These are phyloP conservation scores for Chaetomium cochliodes DNA, from an alignment of 495 filamentous ascomycete genomes.

Conservation along the genomic window DNA sequence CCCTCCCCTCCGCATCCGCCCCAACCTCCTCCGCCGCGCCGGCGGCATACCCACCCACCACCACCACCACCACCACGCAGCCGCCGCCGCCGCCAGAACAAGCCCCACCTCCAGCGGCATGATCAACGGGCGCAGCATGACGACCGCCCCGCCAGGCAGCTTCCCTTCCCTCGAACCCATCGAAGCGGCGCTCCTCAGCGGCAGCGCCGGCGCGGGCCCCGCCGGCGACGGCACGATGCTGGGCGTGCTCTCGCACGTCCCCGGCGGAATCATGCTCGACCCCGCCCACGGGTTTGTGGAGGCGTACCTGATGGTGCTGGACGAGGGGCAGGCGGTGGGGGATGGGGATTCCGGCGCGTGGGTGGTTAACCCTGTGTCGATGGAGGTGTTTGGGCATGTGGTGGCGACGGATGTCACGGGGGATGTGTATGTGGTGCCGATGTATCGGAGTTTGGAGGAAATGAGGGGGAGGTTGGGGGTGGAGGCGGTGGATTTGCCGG, in stretches of 20 bases:
- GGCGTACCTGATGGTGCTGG: no score
- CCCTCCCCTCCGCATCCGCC: no score
- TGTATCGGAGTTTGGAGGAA: not conserved
- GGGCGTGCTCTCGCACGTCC: not conserved
- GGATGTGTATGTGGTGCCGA: not conserved
- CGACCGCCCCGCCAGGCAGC: no score
- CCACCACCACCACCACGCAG: not conserved
- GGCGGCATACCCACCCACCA: no score
- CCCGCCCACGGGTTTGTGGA: no score
- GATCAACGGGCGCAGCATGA: not conserved
- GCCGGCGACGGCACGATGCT: no score
- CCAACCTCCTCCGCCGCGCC: no score
- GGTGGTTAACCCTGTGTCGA: not conserved
- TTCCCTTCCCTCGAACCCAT: no score
- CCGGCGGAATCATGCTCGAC: not conserved
- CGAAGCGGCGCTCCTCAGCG: no score
- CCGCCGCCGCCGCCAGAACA: no score
- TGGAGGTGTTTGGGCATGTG: not conserved
- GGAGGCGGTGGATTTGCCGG: not conserved
- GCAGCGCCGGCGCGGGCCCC: no score
- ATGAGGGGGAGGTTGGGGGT: not conserved
- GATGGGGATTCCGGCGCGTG: not conserved
- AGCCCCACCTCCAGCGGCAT: not conserved
- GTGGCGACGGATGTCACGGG: not conserved
- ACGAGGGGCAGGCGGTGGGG: not conserved